Conservation (phyloP, 2,329 filamentous ascomycete genomes). For the Xylaria polymorpha region DNA sequence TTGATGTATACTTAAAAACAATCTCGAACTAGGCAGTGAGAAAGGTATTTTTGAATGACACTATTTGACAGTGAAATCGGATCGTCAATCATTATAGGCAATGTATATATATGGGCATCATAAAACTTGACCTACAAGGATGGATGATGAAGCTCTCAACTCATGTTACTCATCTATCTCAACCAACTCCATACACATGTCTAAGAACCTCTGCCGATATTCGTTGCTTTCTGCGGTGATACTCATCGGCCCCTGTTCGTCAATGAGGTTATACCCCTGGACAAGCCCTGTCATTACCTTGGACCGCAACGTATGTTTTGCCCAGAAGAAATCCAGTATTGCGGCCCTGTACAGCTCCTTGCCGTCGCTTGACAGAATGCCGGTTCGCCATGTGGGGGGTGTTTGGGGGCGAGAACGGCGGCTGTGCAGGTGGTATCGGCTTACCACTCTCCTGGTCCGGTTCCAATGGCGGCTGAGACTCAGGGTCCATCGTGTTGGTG, state of each 20-base stretch:
- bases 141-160: neutral
- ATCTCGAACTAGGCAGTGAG: neutral
- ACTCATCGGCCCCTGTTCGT: conserved; percentile 76
- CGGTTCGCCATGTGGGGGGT: conserved; percentile 69
- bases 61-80: neutral
- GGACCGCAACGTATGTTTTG: conserved; percentile 75
- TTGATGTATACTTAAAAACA: neutral
- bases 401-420: conserved; percentile 51
- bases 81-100: neutral
- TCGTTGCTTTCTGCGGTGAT: conserved; percentile 77
- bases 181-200: conserved; percentile 60
- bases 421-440: conserved; percentile 45
- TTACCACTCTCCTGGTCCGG: conserved; percentile 29
- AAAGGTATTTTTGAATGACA: neutral
- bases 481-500: conserved; percentile 38
- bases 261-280: conserved; percentile 71
- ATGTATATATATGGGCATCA: conserved; percentile 12
- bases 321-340: conserved; percentile 82
- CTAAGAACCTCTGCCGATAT: conserved; percentile 68
- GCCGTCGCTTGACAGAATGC: conserved; percentile 69
- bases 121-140: neutral
- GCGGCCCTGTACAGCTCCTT: conserved; percentile 75
- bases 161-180: conserved; percentile 46
- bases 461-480: conserved; percentile 61
- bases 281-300: conserved; percentile 74